Evolutionary conservation across 2,329 filamentous ascomycete species (phyloP).

Genomic region (Fonsecaea multimorphosa): DNA sequence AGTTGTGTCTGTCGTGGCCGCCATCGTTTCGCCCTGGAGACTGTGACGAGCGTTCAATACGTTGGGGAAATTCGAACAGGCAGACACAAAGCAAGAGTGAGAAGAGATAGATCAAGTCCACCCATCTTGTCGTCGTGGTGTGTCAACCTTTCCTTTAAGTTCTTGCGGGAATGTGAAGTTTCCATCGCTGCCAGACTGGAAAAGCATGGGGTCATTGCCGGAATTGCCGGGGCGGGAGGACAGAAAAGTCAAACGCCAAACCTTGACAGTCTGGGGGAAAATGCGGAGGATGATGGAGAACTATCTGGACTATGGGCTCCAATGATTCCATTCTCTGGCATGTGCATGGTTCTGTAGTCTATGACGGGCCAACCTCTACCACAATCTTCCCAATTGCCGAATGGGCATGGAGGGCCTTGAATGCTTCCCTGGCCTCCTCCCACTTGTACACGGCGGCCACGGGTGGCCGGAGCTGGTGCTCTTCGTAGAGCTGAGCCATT

Average conservation of each 20-base stretch:
- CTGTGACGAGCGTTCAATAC: not conserved
- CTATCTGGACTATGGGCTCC: not conserved
- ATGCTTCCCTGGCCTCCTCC: conserved; percentile 49
- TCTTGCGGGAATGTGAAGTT: not conserved
- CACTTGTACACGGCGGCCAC: conserved; percentile 49
- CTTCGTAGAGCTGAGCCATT: conserved; percentile 45
- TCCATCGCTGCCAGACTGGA: not conserved
- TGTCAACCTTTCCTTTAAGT: not conserved
- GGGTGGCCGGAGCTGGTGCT: conserved; percentile 45
- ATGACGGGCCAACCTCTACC: conserved; percentile 51
- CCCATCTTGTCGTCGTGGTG: not conserved
- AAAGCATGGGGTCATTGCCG: not conserved
- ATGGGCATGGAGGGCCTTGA: conserved; percentile 43
- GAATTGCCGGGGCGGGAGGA: not conserved
- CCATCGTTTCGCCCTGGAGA: not conserved
- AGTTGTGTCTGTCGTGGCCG: not conserved
- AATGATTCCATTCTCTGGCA: not conserved
- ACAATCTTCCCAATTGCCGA: conserved; percentile 33
- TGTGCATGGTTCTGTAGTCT: conserved; percentile 42
- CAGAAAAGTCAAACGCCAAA: not conserved
- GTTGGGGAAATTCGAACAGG: not conserved
- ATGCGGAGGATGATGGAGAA: not conserved
- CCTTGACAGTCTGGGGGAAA: not conserved
- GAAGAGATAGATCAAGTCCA: not conserved
- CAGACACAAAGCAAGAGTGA: not conserved